Base-by-base conservation (phyloP, 305 asterid genomes). In the Euphrasia arctica region DNA sequence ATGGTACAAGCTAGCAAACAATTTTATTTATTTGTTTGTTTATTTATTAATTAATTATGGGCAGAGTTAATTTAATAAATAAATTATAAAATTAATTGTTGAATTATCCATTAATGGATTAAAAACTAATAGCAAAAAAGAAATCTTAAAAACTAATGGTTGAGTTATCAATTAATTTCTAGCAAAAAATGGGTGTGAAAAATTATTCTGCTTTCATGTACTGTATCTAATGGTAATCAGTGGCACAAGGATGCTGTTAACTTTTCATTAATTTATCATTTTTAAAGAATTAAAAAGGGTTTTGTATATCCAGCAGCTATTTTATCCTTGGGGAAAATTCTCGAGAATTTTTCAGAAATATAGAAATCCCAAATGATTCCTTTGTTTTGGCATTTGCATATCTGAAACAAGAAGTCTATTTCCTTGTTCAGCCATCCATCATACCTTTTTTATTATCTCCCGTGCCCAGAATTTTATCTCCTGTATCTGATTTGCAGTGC, bases 401-500 rank as follows among this genome's bases (percentile, higher is more conserved):
- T 52, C 54, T 5, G 36, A 25, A 8, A 58, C 54, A 47, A 39
- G 60, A 60, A 60, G 43, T 27, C 43, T 10, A 4, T 45, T 45
- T n/a, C 51, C 6, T 12, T 11, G 13, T 45, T 45, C 15, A 12
- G 12, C 15, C 51, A 10, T 29, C 34, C 54, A 3, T 39, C 51
- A 39, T 39, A 39, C 10, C 9, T 39, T 36, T 42, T 18, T 65
- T 28, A 39, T 60, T 25, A 10, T 51, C 47, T 41, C 45, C 31
- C n/a, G 54, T 65, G 45, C 14, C 42, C 31, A 45, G 11, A 39
- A 6, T 39, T 39, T 39, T 31, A 31, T 31, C 4, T 2, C 3
- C 47, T 47, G 15, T 72, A 51, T 69, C 59, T 74, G 64, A 45
- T 68, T 39, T 81, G 74, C 97, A 92, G 97, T 57, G 96, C 96